Evolutionary conservation across 164 flowering plant species (phyloP), one percentile per base, ranked within the genome.

Genomic region (Umbellularia californica): DNA sequence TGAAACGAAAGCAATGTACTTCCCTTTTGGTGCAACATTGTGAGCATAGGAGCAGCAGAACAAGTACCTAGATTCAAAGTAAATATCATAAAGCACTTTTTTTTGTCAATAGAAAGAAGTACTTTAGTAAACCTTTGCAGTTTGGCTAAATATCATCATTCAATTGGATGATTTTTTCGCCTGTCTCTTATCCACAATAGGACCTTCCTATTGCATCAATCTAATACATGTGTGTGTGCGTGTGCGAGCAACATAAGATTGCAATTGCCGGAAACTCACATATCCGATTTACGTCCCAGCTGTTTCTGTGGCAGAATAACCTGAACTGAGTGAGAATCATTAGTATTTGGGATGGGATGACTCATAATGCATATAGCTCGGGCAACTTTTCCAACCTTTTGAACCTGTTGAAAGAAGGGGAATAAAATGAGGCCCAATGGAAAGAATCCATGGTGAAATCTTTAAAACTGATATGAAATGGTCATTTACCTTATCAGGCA

Each of bases 321-420:
- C 81, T 95, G 99, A 52, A 78, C 94, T 30, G 99, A 95, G 85
- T 93, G 97, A 69, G 97, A 92, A 60, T 93, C 95, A 72, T 83
- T 81, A 58, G 98, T 95, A 74, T 90, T 80, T 68, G 96, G 99
- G 74, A 95, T 93, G 23, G 98, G 93, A 80, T 95, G 98, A 81
- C 93, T 93, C 99, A 93, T 93, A 71, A 95, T 93, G 73, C 98
- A 90, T 73, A 95, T 87, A n/a, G 99, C 99, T 68, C 99, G 92
- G 3, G 96, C 91, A 50, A 95, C 99, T 83, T 82, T 95, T 50
- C 99, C 99, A 25, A 93, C 92, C 77, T 92, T 95, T 58, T 79
- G 33, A 25, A 88, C 99, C 97, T 95, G 86, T 81, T 79, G 25
- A 70, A 82, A 33, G 47, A 33, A 50, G 67, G 33, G 7, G 75